Evolutionary conservation across 257 asterid genomes (phyloP), one percentile per base, ranked within the genome.

Genomic region (Euphrasia confusa): DNA sequence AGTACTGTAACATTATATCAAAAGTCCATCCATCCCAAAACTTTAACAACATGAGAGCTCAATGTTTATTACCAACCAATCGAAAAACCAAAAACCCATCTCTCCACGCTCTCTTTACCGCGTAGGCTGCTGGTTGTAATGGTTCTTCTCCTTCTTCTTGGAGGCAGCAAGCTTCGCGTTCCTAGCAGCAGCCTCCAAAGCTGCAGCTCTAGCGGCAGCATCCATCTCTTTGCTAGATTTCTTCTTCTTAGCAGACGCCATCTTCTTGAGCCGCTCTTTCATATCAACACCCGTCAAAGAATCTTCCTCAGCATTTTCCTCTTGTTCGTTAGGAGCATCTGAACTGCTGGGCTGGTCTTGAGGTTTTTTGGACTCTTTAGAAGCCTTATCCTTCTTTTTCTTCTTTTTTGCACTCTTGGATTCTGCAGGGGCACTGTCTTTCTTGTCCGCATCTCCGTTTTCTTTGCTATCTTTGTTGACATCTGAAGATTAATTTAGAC

Each of bases 131-230:
- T 92, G 96, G 71, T 92, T 89, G 79, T 89, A 89, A 69, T 92
- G 97, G 68, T 74, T 93, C 86, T 83, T 93, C 88, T 93, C 99
- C 74, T 93, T 89, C 80, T 93, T 93, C 80, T 87, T 93, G 39
- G 97, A 95, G 28, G 96, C 96, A 52, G 94, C 94, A 49, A 89
- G 78, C 72, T 66, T 89, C 28, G 96, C 96, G 61, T 65, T 89
- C 78, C 99, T 85, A 24, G 99, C 96, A 9, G 99, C 96, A 66
- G 95, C 96, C 78, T 92, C 99, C 74, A 65, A 63, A 18, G 97
- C 95, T 12, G 83, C 99, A 65, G 90, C 95, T 79, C 79, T 86
- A 11, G 96, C 95, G 6, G 97, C 94, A 14, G 77, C 77, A 61
- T 89, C 99, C 72, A 89, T 78, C 67, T 93, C 99, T 77, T 89